phyloP scores from a whole-genome alignment of 2,329 filamentous ascomycete genomes.

The Stagonosporopsis chrysanthemi region DNA sequence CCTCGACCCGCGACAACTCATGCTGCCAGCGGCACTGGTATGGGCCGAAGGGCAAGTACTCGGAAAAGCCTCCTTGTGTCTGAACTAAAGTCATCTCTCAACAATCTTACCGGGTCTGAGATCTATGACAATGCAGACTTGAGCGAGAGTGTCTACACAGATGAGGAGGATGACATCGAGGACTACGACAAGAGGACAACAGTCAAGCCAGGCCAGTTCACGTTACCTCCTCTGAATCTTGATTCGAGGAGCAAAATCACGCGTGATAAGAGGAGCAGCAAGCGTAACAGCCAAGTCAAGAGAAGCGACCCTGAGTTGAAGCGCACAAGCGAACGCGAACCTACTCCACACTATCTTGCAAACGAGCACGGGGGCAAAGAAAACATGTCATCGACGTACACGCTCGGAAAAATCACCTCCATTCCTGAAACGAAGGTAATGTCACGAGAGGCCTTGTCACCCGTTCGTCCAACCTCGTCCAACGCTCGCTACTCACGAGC shows the following conservation, averaged over 20 bases:
- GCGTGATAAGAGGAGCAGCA: conserved; percentile 24
- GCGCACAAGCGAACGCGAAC: conserved; percentile 37
- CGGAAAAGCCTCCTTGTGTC: conserved; percentile 31
- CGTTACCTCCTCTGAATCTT: conserved; percentile 33
- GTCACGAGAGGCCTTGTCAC: conserved; percentile 24
- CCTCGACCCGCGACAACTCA: conserved; percentile 27
- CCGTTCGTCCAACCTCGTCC: conserved; percentile 20
- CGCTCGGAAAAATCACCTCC: conserved; percentile 21
- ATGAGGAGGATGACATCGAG: conserved; percentile 39
- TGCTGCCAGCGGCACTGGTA: conserved; percentile 10
- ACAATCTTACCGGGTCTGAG: conserved; percentile 33
- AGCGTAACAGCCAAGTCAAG: conserved; percentile 19
- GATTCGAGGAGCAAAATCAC: conserved; percentile 21
- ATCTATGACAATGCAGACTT: conserved; percentile 42
- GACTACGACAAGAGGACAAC: conserved; percentile 33
- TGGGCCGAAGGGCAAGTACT: conserved; percentile 26
- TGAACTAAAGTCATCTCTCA: conserved; percentile 35
- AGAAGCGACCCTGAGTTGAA: conserved; percentile 31
- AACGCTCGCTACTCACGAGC: conserved; percentile 15
- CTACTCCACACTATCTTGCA: conserved; percentile 34
- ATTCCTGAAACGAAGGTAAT: conserved; percentile 21
- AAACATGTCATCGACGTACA: conserved; percentile 38
- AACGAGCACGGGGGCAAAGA: conserved; percentile 45
- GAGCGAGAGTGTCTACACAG: conserved; percentile 42
- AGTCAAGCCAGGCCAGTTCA: conserved; percentile 32